phyloP scores from a whole-genome alignment of 106 monocot genomes.

The Ottelia alismoides region DNA sequence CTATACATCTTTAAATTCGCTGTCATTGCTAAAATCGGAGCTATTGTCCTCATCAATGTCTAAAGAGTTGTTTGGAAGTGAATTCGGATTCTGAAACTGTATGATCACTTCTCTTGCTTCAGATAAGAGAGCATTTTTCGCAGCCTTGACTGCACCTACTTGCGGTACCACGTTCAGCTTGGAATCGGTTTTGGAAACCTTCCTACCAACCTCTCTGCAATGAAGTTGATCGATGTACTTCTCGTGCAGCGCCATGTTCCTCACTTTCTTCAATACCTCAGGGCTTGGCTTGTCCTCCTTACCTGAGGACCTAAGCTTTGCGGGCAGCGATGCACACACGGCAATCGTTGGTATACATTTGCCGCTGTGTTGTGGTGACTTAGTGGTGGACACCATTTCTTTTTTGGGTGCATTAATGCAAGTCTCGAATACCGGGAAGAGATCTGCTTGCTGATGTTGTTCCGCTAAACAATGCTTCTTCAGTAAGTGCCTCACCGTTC shows the following conservation, averaged over 20 bases:
- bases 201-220: constrained; percentile 5
- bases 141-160: constrained; percentile 1
- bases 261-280: constrained; percentile 4
- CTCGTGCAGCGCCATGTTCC: constrained; percentile 8
- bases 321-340: neutral
- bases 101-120: constrained; percentile 13
- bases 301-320: neutral
- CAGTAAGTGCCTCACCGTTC: constrained; percentile 9
- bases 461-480: constrained; percentile 8
- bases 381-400: neutral
- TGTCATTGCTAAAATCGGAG: neutral
- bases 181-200: neutral
- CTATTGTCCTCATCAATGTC: neutral
- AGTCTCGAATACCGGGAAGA: constrained; percentile 8
- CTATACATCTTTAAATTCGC: neutral
- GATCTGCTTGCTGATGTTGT: constrained; percentile 1
- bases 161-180: constrained; percentile 7
- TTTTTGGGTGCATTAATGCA: neutral
- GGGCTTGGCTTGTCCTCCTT: neutral
- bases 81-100: neutral
- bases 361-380: too few species aligned
- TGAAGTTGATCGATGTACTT: constrained; percentile 11
- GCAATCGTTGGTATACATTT: too few species aligned
- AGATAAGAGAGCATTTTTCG: constrained; percentile 13
- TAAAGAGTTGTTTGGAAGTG: neutral